phyloP scores from a whole-genome alignment of 2,329 filamentous ascomycete species.

The Exophiala bonariae region DNA sequence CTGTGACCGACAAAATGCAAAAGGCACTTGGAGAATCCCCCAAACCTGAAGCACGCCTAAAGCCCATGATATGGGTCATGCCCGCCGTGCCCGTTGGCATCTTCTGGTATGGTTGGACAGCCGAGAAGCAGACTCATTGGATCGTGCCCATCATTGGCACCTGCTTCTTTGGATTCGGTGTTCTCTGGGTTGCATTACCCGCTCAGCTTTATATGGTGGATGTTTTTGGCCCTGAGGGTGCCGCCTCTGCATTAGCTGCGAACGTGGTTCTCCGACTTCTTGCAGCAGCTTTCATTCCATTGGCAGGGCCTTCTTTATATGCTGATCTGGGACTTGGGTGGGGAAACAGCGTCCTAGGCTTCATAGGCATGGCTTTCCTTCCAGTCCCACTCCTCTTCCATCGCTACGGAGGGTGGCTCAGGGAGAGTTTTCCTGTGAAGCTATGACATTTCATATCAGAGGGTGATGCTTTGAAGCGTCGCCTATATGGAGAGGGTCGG shows the following conservation, averaged over 20 bases:
- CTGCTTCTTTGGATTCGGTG: slow-evolving; percentile 29
- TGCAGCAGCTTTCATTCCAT: slow-evolving; percentile 11
- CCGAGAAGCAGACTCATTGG: slow-evolving; percentile 31
- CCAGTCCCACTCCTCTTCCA: slow-evolving; percentile 9
- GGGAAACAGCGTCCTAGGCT: slow-evolving; percentile 12
- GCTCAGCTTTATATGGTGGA: slow-evolving; percentile 37
- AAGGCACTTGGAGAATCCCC: slow-evolving; percentile 15
- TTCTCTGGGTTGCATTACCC: slow-evolving; percentile 28
- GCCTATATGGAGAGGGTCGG: too few relatives aligned
- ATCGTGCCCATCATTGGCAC: slow-evolving; percentile 34
- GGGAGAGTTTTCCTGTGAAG: slow-evolving; percentile 13
- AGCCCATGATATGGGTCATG: slow-evolving; percentile 27
- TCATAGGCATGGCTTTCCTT: slow-evolving; percentile 11
- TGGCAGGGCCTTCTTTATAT: slow-evolving; percentile 13
- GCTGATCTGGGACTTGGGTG: slow-evolving; percentile 10
- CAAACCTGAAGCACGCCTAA: slow-evolving; percentile 28
- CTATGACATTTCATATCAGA: slow-evolving; percentile 13
- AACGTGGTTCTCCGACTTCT: slow-evolving; percentile 24
- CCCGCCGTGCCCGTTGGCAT: slow-evolving; percentile 27
- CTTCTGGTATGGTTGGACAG: slow-evolving; percentile 35
- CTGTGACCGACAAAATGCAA: slow-evolving; percentile 22
- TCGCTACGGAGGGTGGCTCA: slow-evolving; percentile 10
- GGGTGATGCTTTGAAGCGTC: too few relatives aligned
- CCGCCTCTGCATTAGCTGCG: slow-evolving; percentile 37
- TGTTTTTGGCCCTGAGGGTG: slow-evolving; percentile 32